Evolutionary conservation across 345 rosid genomes (phyloP), one percentile per base, ranked within the genome.

Genomic region (Conringia planisiliqua): DNA sequence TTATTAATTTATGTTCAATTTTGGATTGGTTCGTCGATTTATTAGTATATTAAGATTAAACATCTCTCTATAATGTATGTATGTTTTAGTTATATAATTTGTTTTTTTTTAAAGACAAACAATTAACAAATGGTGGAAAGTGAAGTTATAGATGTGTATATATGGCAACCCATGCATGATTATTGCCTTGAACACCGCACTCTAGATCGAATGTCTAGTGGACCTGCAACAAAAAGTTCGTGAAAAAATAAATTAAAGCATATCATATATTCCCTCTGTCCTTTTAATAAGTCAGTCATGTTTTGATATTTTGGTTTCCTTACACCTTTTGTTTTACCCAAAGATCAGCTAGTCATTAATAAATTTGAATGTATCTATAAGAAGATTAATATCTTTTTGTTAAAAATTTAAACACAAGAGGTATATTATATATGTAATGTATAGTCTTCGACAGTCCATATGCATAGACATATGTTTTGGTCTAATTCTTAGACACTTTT

Each of bases 151-250:
- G 54, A 50, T 61, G 46, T 76, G 69, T 76, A 13, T 40, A 43
- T 11, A 62, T 70, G 61, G 71, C 44, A 63, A 64, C 75, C 71
- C 80, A 77, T 77, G 66, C 80, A 77, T 77, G 78, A 68, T 70
- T 16, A 75, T 59, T 77, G 80, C 71, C 65, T 70, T 55, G 66
- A 46, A 62, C 66, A 77, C 70, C 52, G 76, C 76, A 77, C 35
- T 55, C 24, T 70, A 44, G 75, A 70, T 55, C 64, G 50, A 29
- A 70, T 64, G 71, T 56, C 80, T 4, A 63, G 54, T 76, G 71
- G 73, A 68, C 54, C 79, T 59, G 55, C 51, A 59, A 39, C 56
- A 60, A 24, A 55, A 35, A 12, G n/a, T 66, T 74, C 72, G 50
- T 35, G 40, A 73, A 16, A 43, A 11, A 14, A 62, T 26, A 56